phyloP scores from a whole-genome alignment of 2,329 filamentous ascomycete species.

The Epichloe aotearoae region DNA sequence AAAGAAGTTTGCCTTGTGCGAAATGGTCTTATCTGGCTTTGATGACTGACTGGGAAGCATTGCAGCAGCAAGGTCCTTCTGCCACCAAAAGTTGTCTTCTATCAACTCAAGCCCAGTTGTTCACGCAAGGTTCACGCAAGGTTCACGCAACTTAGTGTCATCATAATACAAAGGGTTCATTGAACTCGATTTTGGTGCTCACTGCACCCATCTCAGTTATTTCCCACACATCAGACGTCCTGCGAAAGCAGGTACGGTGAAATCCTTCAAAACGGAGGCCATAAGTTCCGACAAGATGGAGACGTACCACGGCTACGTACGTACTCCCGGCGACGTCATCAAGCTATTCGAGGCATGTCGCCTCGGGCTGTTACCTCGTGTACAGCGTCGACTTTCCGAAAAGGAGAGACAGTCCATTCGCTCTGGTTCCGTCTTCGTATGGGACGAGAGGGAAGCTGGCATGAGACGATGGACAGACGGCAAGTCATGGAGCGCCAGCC shows the following conservation, averaged over 20 bases:
- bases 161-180: background rate
- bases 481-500: slow-evolving; percentile 96
- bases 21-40: background rate
- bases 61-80: background rate
- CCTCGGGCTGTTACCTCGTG: slow-evolving; percentile 74
- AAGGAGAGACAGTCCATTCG: slow-evolving; percentile 94
- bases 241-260: slow-evolving; percentile 9
- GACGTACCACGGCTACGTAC: slow-evolving; percentile 89
- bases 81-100: background rate
- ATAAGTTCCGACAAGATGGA: slow-evolving; percentile 52
- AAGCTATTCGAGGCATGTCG: slow-evolving; percentile 97
- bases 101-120: background rate
- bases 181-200: background rate
- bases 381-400: slow-evolving; percentile 85
- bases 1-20: no score
- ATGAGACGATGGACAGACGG: slow-evolving; percentile 98
- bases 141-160: background rate
- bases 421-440: slow-evolving; percentile 97
- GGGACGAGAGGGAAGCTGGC: slow-evolving; percentile 97
- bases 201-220: background rate
- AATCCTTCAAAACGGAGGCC: slow-evolving; percentile 10
- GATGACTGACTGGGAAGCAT: background rate
- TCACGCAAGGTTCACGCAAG: no score
- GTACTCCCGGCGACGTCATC: slow-evolving; percentile 92
- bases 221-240: slow-evolving; percentile 4